A percentile compares a stretch with the other conserved stretches of the same genome.
Evolutionary conservation across 345 rosid genomes (phyloP).

Genomic region (Eucalyptus tenuipes): DNA sequence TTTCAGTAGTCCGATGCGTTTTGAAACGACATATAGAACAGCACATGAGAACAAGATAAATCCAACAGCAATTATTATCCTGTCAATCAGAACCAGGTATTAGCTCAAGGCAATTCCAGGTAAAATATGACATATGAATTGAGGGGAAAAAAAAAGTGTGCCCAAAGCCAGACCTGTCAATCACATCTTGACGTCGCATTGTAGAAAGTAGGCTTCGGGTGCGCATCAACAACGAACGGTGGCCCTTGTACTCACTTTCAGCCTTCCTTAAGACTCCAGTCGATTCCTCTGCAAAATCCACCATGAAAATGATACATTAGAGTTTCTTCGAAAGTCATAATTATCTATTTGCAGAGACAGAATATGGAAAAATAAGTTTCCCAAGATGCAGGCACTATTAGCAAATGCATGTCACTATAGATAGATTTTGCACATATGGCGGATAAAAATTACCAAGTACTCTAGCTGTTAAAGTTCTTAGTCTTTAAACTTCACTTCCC

Average conservation of each 20-base stretch:
- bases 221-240: constrained; percentile 66
- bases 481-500: not conserved
- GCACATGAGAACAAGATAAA: constrained; percentile 57
- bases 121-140: not conserved
- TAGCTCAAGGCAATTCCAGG: not conserved
- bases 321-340: not conserved
- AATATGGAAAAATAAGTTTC: not conserved
- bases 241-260: constrained; percentile 93
- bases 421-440: not conserved
- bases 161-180: constrained; percentile 44
- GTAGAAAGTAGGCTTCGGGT: constrained; percentile 77
- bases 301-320: not conserved
- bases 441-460: not conserved
- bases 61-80: constrained; percentile 63
- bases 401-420: not conserved
- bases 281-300: constrained; percentile 54
- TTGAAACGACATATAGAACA: constrained; percentile 78
- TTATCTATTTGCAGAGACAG: not conserved
- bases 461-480: not conserved
- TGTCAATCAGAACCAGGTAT: constrained; percentile 1
- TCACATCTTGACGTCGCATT: constrained; percentile 83
- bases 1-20: constrained; percentile 61
- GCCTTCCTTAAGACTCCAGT: constrained; percentile 73
- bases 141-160: not conserved
- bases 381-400: not conserved